Conservation (phyloP, 1,284 basidiomycete genomes). For the Trichosporon ovoides region DNA sequence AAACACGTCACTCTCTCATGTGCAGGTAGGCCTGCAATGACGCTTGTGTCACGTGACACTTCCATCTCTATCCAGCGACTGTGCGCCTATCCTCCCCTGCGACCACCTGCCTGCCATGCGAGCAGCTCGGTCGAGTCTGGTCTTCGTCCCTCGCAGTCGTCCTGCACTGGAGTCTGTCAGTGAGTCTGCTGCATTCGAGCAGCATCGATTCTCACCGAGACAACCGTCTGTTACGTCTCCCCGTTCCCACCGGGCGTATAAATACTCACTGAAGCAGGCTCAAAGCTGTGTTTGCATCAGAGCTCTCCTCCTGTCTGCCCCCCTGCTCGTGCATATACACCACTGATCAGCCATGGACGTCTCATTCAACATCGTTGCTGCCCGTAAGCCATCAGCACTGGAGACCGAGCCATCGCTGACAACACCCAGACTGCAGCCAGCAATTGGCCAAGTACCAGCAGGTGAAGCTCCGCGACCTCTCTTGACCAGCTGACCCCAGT, state of each 20-base stretch:
- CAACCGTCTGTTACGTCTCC: background rate
- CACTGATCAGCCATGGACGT: constrained; percentile 37
- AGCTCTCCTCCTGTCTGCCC: background rate
- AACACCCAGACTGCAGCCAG: constrained; percentile 37
- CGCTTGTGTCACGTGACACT: background rate
- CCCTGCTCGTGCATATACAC: background rate
- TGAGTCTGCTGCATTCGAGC: background rate
- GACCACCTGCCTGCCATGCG: background rate
- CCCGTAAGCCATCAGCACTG: constrained; percentile 30
- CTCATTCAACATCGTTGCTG: constrained; percentile 46
- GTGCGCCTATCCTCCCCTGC: background rate
- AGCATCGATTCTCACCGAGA: constrained; percentile 4
- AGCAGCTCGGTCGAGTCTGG: background rate
- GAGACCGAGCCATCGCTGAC: background rate
- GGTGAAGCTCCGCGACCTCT: constrained; percentile 14
- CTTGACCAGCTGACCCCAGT: constrained; percentile 24
- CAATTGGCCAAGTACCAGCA: constrained; percentile 47
- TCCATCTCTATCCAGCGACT: background rate
- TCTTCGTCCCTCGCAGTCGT: background rate
- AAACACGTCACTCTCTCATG: too few relatives aligned
- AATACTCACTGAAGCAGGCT: background rate
- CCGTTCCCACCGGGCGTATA: background rate
- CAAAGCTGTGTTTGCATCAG: background rate
- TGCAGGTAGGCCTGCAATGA: too few relatives aligned
- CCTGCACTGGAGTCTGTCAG: background rate